Conservation (phyloP, 768 basidiomycete genomes). For the Gelatoporia subvermispora region DNA sequence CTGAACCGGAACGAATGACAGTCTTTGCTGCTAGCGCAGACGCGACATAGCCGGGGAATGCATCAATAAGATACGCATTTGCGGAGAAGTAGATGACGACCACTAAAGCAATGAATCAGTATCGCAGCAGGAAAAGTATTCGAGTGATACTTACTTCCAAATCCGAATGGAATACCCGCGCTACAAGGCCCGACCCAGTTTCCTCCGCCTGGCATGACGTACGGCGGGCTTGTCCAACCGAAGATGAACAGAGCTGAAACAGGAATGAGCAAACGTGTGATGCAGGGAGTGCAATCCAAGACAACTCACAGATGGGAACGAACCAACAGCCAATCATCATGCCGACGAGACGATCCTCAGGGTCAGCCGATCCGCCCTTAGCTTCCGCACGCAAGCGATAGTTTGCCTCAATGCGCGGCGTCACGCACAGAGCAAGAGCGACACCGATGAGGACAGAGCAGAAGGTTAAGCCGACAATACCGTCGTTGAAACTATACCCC, state of each 20-base stretch:
- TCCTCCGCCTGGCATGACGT: constrained; percentile 29
- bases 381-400: constrained; percentile 28
- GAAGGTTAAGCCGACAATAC: constrained; percentile 35
- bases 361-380: constrained; percentile 34
- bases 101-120: constrained; percentile 14
- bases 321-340: constrained; percentile 35
- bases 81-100: constrained; percentile 36
- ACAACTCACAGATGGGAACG: constrained; percentile 23
- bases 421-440: constrained; percentile 28
- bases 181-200: constrained; percentile 33
- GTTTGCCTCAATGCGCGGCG: constrained; percentile 29
- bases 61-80: constrained; percentile 37
- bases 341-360: constrained; percentile 36
- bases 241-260: constrained; percentile 35
- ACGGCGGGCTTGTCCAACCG: constrained; percentile 36
- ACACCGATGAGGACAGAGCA: constrained; percentile 36
- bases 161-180: constrained; percentile 34
- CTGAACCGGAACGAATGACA: constrained; percentile 31
- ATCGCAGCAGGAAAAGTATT: background rate
- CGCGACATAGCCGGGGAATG: constrained; percentile 34
- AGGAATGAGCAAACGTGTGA: background rate
- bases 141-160: constrained; percentile 22
- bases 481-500: constrained; percentile 32
- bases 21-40: constrained; percentile 37
- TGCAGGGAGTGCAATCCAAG: background rate